A percentile compares a stretch with the other conserved stretches of the same genome.
Conservation (phyloP, 148 eudicot species). For the Drosera capensis region DNA sequence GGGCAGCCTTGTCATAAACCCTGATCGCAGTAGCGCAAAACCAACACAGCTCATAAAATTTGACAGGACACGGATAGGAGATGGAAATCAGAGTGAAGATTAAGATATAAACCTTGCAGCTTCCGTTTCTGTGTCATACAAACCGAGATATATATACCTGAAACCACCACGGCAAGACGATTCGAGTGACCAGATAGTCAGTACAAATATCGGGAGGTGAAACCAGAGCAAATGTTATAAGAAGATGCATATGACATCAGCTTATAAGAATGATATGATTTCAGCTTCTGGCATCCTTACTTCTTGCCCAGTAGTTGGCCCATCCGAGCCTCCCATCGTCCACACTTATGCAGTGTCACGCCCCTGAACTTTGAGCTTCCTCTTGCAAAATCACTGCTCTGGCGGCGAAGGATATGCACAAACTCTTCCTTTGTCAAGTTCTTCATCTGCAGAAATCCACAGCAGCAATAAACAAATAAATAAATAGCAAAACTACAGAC, state of each 20-base stretch:
- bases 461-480: background rate
- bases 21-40: conserved; percentile 21
- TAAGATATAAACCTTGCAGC: conserved; percentile 65
- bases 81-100: conserved; percentile 3
- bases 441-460: conserved; percentile 25
- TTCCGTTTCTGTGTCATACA: conserved; percentile 73
- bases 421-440: conserved; percentile 64
- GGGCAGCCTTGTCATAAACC: conserved; percentile 77
- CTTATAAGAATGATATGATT: background rate
- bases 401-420: conserved; percentile 82
- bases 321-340: conserved; percentile 88
- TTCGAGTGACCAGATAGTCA: conserved; percentile 2
- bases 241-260: background rate
- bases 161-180: conserved; percentile 47
- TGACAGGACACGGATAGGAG: background rate
- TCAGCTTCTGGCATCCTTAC: conserved; percentile 24
- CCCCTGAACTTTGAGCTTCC: conserved; percentile 86
- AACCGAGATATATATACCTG: conserved; percentile 83
- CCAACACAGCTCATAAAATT: background rate
- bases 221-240: background rate
- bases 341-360: conserved; percentile 72
- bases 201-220: background rate
- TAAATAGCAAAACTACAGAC: background rate
- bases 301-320: conserved; percentile 84
- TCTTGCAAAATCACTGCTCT: conserved; percentile 60